Evolutionary conservation across 148 eudicot genomes (phyloP).

Genomic region (Amaranthus palmeri): DNA sequence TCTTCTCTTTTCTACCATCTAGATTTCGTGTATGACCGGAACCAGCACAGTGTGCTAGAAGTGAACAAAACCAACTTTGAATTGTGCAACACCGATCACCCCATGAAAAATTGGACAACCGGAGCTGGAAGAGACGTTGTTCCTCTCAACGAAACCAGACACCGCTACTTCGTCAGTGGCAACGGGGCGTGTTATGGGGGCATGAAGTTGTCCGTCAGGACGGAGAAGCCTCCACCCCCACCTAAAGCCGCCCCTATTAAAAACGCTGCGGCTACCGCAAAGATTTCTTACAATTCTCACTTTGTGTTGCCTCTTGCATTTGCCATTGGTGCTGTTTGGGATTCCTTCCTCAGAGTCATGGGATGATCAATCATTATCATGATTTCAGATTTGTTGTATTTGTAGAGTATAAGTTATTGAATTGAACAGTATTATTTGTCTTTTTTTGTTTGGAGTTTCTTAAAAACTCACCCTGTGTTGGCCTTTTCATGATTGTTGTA

Average conservation of each 20-base stretch:
- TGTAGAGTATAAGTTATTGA: background rate
- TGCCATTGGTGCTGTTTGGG: conserved; percentile 68
- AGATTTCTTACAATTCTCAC: conserved; percentile 24
- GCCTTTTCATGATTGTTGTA: conserved; percentile 12
- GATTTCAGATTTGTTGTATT: background rate
- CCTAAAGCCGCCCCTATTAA: conserved; percentile 47
- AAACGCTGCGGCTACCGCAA: conserved; percentile 25
- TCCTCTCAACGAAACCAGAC: conserved; percentile 56
- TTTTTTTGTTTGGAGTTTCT: background rate
- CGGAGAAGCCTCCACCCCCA: conserved; percentile 59
- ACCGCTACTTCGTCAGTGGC: conserved; percentile 66
- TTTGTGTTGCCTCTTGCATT: conserved; percentile 54
- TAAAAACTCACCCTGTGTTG: background rate
- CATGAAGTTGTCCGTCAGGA: conserved; percentile 58
- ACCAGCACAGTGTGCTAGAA: conserved; percentile 61
- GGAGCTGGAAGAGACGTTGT: conserved; percentile 91
- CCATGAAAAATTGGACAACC: conserved; percentile 58
- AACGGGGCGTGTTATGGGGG: conserved; percentile 75
- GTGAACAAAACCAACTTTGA: conserved; percentile 79
- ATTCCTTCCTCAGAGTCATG: conserved; percentile 43
- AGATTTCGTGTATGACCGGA: conserved; percentile 85
- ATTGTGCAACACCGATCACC: conserved; percentile 59
- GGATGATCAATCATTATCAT: conserved; percentile 12
- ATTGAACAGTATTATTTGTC: background rate
- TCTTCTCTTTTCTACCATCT: background rate